Conservation (phyloP, 805 yeast species). For the Candida odintsovae region DNA sequence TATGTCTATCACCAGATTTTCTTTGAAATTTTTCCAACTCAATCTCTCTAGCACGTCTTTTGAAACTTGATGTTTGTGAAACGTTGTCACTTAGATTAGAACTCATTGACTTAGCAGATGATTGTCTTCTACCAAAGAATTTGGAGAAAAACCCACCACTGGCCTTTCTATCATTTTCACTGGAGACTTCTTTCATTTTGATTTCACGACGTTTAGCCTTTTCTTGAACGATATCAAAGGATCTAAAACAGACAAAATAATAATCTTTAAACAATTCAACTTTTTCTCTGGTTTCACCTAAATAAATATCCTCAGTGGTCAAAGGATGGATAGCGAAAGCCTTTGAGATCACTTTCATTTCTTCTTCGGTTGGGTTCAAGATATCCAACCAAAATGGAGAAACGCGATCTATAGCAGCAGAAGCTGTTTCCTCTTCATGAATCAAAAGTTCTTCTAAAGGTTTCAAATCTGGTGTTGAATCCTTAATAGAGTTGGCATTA, state of each 20-base stretch:
- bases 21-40: conserved; percentile 34
- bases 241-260: conserved; percentile 85
- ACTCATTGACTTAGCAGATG: conserved; percentile 9
- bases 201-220: conserved; percentile 43
- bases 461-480: conserved; percentile 3
- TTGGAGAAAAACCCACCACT: conserved; percentile 7
- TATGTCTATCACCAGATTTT: conserved; percentile 39
- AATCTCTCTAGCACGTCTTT: conserved; percentile 25
- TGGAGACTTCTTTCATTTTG: conserved; percentile 20
- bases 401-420: conserved; percentile 26
- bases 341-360: conserved; percentile 85
- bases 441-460: conserved; percentile 1
- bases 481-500: conserved; percentile 10
- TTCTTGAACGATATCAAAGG: conserved; percentile 77
- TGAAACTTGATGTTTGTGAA: conserved; percentile 21
- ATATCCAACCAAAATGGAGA: conserved; percentile 93
- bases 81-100: conserved; percentile 3
- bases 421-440: conserved; percentile 1
- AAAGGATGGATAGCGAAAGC: conserved; percentile 94
- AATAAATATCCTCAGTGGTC: conserved; percentile 89
- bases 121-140: conserved; percentile 13
- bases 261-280: conserved; percentile 89
- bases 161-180: neutral
- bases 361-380: conserved; percentile 90
- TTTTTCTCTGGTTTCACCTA: conserved; percentile 93